Evolutionary conservation across 2,329 filamentous ascomycete genomes (phyloP).

Genomic region (Paradendryphiella salina): DNA sequence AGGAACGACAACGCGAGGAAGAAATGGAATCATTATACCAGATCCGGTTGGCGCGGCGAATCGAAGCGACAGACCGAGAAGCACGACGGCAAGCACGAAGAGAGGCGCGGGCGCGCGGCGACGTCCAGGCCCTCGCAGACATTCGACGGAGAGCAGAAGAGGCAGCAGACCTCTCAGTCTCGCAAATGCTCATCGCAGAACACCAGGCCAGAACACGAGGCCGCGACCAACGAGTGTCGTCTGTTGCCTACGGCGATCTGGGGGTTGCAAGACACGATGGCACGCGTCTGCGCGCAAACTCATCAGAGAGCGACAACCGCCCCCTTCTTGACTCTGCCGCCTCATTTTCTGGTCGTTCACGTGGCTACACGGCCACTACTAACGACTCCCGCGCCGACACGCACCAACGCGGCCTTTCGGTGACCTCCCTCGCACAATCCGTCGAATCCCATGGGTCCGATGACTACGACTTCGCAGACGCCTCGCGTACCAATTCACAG

Average conservation of each 20-base stretch:
- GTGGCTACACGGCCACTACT: conserved; percentile 32
- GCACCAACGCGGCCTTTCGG: conserved; percentile 51
- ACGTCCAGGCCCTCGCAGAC: conserved; percentile 67
- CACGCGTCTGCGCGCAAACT: conserved; percentile 72
- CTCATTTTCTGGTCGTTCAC: conserved; percentile 54
- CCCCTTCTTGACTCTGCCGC: conserved; percentile 74
- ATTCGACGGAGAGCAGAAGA: conserved; percentile 56
- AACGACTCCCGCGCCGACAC: conserved; percentile 15
- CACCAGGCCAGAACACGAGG: conserved; percentile 58
- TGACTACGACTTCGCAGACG: conserved; percentile 40
- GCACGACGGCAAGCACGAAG: conserved; percentile 69
- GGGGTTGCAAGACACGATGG: conserved; percentile 78
- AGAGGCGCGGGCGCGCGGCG: conserved; percentile 73
- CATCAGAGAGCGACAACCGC: conserved; percentile 70
- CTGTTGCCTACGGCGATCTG: conserved; percentile 75
- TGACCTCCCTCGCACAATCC: conserved; percentile 47
- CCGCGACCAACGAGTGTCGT: conserved; percentile 70
- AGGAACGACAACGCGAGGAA: conserved; percentile 76
- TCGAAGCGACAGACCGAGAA: conserved; percentile 76
- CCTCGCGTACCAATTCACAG: conserved; percentile 24
- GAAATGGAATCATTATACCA: conserved; percentile 95
- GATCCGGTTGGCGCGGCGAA: conserved; percentile 76
- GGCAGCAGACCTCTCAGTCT: conserved; percentile 47
- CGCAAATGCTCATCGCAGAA: conserved; percentile 57
- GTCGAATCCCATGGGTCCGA: conserved; percentile 45